Percentiles rank a stretch among this genome's conserved stretches.
These are phyloP conservation scores for Microdochium nivale DNA, from an alignment of 2,329 filamentous ascomycete species.

Conservation along the genomic window DNA sequence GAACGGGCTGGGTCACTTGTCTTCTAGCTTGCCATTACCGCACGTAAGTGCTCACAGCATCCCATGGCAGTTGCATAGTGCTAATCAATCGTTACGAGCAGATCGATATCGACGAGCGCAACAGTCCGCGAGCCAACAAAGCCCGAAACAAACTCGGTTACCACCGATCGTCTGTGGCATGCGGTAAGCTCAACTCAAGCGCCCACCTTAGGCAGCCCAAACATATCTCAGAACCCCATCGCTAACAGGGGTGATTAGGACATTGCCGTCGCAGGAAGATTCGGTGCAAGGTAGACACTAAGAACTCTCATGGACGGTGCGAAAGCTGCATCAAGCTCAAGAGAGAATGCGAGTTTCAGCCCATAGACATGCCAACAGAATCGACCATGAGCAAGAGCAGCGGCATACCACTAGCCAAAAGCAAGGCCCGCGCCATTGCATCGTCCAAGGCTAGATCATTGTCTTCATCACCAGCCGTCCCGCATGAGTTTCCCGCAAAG, in stretches of 20 bases:
- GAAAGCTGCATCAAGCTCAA: constrained; percentile 89
- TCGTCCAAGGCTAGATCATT: constrained; percentile 28
- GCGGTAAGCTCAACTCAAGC: constrained; percentile 57
- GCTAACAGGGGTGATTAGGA: constrained; percentile 39
- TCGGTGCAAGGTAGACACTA: constrained; percentile 69
- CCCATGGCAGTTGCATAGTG: neutral
- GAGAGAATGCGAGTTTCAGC: constrained; percentile 88
- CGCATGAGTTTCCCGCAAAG: constrained; percentile 32
- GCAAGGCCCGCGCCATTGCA: constrained; percentile 16
- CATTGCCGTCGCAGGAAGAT: constrained; percentile 93
- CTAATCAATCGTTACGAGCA: neutral
- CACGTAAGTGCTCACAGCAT: neutral
- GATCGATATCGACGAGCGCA: neutral
- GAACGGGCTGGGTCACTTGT: too few species aligned
- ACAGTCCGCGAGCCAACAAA: constrained; percentile 28
- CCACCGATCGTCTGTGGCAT: constrained; percentile 89
- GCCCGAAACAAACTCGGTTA: constrained; percentile 88
- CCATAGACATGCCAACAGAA: constrained; percentile 65
- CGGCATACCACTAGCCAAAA: neutral
- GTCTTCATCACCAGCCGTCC: constrained; percentile 39
- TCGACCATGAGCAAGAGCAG: constrained; percentile 30
- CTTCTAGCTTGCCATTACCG: too few species aligned
- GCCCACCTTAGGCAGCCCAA: constrained; percentile 5
- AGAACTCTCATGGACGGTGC: constrained; percentile 69
- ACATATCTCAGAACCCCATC: neutral